Evolutionary conservation across 148 eudicot species (phyloP).

Genomic region (Vaccinium myrtillus): DNA sequence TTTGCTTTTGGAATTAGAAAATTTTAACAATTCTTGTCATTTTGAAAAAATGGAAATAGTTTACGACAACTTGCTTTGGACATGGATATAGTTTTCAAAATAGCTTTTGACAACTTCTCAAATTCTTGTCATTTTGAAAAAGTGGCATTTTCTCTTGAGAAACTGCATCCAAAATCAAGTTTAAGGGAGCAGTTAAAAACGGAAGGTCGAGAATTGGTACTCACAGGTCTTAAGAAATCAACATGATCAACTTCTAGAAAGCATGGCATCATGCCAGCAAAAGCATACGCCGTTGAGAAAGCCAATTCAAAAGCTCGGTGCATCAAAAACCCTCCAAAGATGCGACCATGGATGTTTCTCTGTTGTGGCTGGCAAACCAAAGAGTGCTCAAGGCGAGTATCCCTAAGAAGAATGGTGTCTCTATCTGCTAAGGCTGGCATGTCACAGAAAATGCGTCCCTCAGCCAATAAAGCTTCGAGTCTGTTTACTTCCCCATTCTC

Average conservation of each 20-base stretch:
- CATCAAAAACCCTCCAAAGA: constrained; percentile 98
- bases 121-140: neutral
- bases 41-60: too few species aligned
- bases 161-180: neutral
- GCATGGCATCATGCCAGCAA: constrained; percentile 82
- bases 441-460: constrained; percentile 92
- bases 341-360: constrained; percentile 93
- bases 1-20: neutral
- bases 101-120: neutral
- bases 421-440: constrained; percentile 99
- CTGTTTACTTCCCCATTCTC: constrained; percentile 44
- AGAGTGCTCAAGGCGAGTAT: constrained; percentile 86
- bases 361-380: constrained; percentile 97
- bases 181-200: neutral
- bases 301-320: constrained; percentile 95
- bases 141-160: neutral
- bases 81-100: neutral
- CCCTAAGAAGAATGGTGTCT: constrained; percentile 86
- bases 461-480: constrained; percentile 57
- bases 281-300: constrained; percentile 83
- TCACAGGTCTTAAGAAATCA: constrained; percentile 88
- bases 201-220: constrained; percentile 20
- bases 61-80: neutral
- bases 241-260: constrained; percentile 98
- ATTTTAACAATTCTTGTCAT: neutral